Evolutionary conservation across 306 rosid genomes (phyloP), one percentile per base, ranked within the genome.

Genomic region (Trifolium subterraneum): DNA sequence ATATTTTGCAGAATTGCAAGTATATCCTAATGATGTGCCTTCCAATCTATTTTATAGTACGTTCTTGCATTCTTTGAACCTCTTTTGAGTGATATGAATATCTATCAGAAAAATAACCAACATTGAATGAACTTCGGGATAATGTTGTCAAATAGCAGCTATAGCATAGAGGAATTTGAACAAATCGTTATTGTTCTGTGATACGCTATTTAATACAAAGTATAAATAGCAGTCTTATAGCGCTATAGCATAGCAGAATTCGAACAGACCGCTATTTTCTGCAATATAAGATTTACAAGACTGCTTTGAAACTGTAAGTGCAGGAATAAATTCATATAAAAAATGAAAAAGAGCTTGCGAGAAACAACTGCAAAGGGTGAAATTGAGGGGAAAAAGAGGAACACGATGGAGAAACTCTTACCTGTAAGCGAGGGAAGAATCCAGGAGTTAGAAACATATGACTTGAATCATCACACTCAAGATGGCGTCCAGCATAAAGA

Each of bases 391-490:
- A 11, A n/a, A 51, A 60, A 19, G 15, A 47, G 23, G n/a, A 55
- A 6, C 68, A 3, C n/a, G 47, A 8, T 8, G 18, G 6, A 70
- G 59, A 36, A 77, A 78, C 35, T 44, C 88, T 75, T 84, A 72
- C 96, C 96, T 94, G 97, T 77, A 94, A 82, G 45, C 97, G 87
- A 59, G 97, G 99, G 83, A 92, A 94, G 91, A 92, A 90, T 73
- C 98, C 93, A 0, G 97, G 90, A 8, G 97, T 92, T 63, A 94
- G 85, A 83, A 94, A 88, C 96, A 74, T 92, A 71, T 90, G 99
- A 86, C 93, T 88, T 31, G 98, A 94, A 84, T 94, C 99, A 74
- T 92, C 96, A 72, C 99, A 94, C 81, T 94, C 88, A 11, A 94
- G 97, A 80, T 92, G 97, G 10, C 97, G 83, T 27, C 99, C 99